phyloP scores from a whole-genome alignment of 768 basidiomycete species.

The Pisolithus microcarpus region DNA sequence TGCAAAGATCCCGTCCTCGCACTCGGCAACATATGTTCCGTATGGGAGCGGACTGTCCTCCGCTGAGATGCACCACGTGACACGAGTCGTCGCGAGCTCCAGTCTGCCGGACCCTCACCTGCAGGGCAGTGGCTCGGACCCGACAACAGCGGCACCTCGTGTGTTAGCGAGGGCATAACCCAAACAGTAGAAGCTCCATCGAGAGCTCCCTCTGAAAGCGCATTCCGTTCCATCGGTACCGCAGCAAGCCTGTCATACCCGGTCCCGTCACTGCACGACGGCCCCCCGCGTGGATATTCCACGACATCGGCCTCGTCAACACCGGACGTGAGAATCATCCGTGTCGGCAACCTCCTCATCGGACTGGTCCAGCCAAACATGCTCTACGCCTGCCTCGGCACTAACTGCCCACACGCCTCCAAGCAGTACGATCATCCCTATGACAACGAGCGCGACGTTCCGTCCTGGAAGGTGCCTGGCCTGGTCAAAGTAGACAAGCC shows the following conservation, averaged over 20 bases:
- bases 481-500: slow-evolving; percentile 86
- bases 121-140: neutral
- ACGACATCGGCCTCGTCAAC: neutral
- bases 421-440: slow-evolving; percentile 74
- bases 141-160: neutral
- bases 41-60: neutral
- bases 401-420: slow-evolving; percentile 89
- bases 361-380: slow-evolving; percentile 43
- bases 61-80: neutral
- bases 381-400: slow-evolving; percentile 52
- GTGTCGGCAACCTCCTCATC: slow-evolving; percentile 6
- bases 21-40: neutral
- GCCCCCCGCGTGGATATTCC: neutral
- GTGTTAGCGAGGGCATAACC: neutral
- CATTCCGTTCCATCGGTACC: slow-evolving; percentile 9
- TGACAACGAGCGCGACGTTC: slow-evolving; percentile 67
- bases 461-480: slow-evolving; percentile 58
- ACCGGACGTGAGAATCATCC: neutral
- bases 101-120: neutral
- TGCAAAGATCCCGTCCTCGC: slow-evolving; percentile 1
- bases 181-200: neutral
- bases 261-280: neutral
- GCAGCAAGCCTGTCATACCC: neutral
- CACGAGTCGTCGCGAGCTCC: neutral
- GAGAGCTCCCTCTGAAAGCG: slow-evolving; percentile 5